Percentiles rank a stretch among this genome's conserved stretches.
These are phyloP conservation scores for Astragalus membranaceus DNA, from an alignment of 306 rosid genomes.

Conservation along the genomic window DNA sequence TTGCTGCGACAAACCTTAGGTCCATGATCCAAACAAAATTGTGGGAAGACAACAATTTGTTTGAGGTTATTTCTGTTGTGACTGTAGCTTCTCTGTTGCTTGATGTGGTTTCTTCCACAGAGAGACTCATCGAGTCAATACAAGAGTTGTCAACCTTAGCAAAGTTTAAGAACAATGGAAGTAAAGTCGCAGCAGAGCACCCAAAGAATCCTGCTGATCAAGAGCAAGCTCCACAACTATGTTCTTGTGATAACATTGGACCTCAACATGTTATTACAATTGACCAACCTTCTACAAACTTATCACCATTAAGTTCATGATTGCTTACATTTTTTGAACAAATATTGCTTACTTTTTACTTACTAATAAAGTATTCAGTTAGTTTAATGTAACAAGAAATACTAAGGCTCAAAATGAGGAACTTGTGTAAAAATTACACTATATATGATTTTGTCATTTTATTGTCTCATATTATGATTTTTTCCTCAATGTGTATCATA, in stretches of 20 bases:
- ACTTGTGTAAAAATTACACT: too few species aligned
- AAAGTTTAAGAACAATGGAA: not conserved
- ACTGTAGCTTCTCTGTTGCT: conserved; percentile 24
- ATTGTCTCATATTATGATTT: not conserved
- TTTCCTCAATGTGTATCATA: not conserved
- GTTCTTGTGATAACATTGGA: not conserved
- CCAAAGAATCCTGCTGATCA: not conserved
- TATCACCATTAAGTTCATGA: not conserved
- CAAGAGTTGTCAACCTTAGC: conserved; percentile 24
- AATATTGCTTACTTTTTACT: too few species aligned
- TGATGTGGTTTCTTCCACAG: conserved; percentile 31
- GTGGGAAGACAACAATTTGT: conserved; percentile 14
- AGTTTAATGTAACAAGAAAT: too few species aligned
- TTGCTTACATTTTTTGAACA: too few species aligned
- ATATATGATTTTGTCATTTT: not conserved
- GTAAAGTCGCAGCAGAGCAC: not conserved
- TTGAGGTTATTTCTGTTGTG: conserved; percentile 22
- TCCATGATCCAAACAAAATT: conserved; percentile 10
- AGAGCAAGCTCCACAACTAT: not conserved
- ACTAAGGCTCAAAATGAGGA: too few species aligned
- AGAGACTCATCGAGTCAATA: conserved; percentile 27
- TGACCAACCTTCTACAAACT: not conserved
- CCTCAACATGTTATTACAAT: conserved; percentile 16
- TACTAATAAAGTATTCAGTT: too few species aligned
- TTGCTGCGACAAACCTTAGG: conserved; percentile 18